Conservation (phyloP, 441 rosid species). For the Euphorbia celastroides region DNA sequence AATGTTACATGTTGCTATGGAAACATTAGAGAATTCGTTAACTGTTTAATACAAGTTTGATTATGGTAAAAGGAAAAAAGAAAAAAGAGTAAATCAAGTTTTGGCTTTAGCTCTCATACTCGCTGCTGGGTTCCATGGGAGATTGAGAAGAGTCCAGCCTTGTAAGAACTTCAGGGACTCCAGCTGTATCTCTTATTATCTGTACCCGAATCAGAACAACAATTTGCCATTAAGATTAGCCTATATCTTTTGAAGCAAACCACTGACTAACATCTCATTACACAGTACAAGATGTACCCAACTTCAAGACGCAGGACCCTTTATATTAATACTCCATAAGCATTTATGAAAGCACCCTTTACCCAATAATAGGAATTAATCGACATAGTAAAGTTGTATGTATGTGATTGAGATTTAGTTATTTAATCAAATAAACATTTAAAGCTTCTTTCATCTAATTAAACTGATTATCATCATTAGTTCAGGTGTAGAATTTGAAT, state of each 20-base stretch:
- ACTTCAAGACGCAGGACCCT: neutral
- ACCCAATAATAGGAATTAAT: neutral
- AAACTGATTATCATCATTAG: neutral
- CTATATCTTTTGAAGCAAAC: neutral
- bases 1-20: conserved; percentile 7
- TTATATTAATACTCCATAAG: neutral
- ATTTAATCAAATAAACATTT: neutral
- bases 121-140: conserved; percentile 35
- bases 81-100: conserved; percentile 3
- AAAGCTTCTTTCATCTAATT: neutral
- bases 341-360: neutral
- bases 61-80: neutral
- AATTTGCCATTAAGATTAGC: neutral
- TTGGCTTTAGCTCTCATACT: conserved; percentile 56
- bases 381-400: neutral
- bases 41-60: conserved; percentile 5
- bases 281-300: neutral
- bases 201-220: conserved; percentile 27
- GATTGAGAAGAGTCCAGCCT: conserved; percentile 54
- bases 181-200: conserved; percentile 71
- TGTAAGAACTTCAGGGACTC: conserved; percentile 83
- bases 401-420: neutral
- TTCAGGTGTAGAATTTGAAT: neutral
- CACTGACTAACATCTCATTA: neutral
- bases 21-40: neutral